A percentile compares a stretch with the other conserved stretches of the same genome.
Conservation (phyloP, 108 stramenopile genomes). For the Nannochloropsis salina region DNA sequence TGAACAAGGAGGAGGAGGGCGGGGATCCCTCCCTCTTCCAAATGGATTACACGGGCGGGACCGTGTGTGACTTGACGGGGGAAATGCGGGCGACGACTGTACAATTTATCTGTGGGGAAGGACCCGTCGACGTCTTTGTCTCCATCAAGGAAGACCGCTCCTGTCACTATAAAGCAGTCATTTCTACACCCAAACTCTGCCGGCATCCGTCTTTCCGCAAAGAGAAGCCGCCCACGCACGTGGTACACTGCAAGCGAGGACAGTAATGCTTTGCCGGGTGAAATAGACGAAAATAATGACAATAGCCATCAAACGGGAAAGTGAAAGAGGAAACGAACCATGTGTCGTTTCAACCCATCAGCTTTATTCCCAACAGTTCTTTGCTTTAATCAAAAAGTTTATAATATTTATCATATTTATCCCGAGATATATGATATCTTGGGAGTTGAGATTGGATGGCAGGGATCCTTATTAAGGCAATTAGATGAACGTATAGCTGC, state of each 20-base stretch:
- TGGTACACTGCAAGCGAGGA: not conserved
- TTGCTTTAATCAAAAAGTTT: no score
- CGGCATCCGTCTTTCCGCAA: constrained; percentile 20
- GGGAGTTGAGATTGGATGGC: no score
- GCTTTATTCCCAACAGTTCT: no score
- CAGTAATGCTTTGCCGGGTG: no score
- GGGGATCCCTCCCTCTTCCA: not conserved
- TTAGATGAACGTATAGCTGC: no score
- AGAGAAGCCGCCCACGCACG: not conserved
- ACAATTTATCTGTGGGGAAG: constrained; percentile 27
- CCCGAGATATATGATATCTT: no score
- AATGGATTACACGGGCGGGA: constrained; percentile 27
- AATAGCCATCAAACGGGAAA: no score
- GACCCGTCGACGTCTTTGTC: not conserved
- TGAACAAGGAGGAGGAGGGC: not conserved
- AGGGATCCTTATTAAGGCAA: no score
- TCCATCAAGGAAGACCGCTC: constrained; percentile 25
- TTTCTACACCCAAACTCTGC: constrained; percentile 26
- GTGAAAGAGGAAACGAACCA: no score
- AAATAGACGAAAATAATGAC: no score
- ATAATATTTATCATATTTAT: no score
- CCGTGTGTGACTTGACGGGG: constrained; percentile 37
- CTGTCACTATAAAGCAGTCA: constrained; percentile 28
- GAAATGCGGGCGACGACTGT: constrained; percentile 29
- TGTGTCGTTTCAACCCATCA: no score